phyloP scores from a whole-genome alignment of 306 rosid species.

The Clitoria ternatea region DNA sequence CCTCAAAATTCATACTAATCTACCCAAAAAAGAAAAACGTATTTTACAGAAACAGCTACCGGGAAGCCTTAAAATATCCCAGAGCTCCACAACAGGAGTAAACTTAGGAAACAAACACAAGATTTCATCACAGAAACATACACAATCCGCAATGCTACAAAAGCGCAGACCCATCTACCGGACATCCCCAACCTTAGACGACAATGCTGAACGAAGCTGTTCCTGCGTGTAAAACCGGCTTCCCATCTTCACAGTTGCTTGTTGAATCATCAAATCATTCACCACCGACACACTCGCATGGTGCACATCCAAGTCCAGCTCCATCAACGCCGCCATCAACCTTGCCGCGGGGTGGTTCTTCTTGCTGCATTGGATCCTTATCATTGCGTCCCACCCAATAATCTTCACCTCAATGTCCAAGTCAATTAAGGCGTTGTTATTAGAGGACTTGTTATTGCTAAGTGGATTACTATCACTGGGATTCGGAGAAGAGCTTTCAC shows the following conservation, averaged over 20 bases:
- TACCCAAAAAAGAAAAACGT: conserved; percentile 9
- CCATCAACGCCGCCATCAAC: conserved; percentile 83
- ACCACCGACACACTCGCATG: conserved; percentile 93
- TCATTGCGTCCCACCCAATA: conserved; percentile 94
- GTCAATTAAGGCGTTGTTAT: conserved; percentile 30
- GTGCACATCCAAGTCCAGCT: conserved; percentile 84
- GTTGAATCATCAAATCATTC: conserved; percentile 90
- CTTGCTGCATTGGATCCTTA: conserved; percentile 76
- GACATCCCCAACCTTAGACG: conserved; percentile 55
- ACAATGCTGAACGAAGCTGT: conserved; percentile 67
- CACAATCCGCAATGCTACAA: neutral
- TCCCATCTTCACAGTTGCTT: conserved; percentile 92
- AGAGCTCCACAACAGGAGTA: conserved; percentile 29
- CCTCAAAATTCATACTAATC: conserved; percentile 40
- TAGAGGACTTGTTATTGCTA: neutral
- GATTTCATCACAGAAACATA: neutral
- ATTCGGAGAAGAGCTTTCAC: conserved; percentile 7
- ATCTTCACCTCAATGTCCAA: conserved; percentile 86
- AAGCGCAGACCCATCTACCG: conserved; percentile 18
- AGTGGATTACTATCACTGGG: neutral
- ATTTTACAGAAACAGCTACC: conserved; percentile 44
- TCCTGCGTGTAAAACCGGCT: conserved; percentile 82
- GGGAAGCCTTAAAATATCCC: conserved; percentile 66
- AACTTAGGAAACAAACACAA: too few relatives aligned
- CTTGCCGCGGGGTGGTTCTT: conserved; percentile 90